Conservation (phyloP, 148 eudicot genomes). For the Pharnaceum exiguum region DNA sequence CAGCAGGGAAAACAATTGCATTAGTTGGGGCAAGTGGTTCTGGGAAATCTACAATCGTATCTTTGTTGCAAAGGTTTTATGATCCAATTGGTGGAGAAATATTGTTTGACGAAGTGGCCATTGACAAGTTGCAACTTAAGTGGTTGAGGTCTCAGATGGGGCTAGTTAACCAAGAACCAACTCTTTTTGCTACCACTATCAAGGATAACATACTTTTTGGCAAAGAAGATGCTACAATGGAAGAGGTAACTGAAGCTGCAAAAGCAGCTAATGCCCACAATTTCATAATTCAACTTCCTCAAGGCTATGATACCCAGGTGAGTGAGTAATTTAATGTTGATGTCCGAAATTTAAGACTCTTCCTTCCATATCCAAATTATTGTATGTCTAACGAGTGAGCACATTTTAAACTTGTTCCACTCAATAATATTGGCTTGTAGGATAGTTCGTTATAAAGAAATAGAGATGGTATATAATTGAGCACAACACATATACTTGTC, state of each 20-base stretch:
- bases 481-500: too few species aligned
- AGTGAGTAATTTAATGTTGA: background rate
- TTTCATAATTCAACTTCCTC: conserved; percentile 33
- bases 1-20: conserved; percentile 29
- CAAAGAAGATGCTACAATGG: conserved; percentile 34
- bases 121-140: conserved; percentile 30
- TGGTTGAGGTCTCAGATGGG: conserved; percentile 46
- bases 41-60: conserved; percentile 32
- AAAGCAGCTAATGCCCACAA: conserved; percentile 39
- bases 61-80: conserved; percentile 35
- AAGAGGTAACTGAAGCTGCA: conserved; percentile 32
- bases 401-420: too few species aligned
- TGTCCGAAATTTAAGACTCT: too few species aligned
- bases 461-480: too few species aligned
- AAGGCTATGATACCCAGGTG: conserved; percentile 40
- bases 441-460: too few species aligned
- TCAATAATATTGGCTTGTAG: too few species aligned
- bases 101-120: conserved; percentile 25
- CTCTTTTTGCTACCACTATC: conserved; percentile 30
- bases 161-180: conserved; percentile 38
- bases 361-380: too few species aligned
- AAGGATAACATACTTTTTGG: conserved; percentile 39
- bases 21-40: conserved; percentile 45
- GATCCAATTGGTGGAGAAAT: conserved; percentile 34
- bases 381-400: too few species aligned